Evolutionary conservation across 2,329 filamentous ascomycete species (phyloP).

Genomic region (Phialophora chinensis): DNA sequence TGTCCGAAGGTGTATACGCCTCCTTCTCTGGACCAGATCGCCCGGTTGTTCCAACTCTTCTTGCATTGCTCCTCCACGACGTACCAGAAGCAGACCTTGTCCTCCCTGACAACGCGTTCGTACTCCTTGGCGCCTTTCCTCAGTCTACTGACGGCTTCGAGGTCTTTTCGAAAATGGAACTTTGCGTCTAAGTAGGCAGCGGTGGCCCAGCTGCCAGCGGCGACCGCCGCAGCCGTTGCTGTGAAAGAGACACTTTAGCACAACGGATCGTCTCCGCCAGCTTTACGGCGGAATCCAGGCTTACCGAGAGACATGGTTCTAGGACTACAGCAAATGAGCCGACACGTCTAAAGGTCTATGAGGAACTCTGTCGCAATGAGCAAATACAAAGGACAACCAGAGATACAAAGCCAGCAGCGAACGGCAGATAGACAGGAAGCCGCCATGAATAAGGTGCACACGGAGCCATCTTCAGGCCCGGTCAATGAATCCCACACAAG

Average conservation of each 20-base stretch:
- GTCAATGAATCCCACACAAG: constrained; percentile 1
- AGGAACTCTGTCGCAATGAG: background rate
- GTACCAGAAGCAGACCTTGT: constrained; percentile 68
- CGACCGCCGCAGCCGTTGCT: constrained; percentile 40
- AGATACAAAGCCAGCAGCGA: background rate
- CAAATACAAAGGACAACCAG: background rate
- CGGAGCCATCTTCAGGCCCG: background rate
- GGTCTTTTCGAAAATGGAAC: constrained; percentile 69
- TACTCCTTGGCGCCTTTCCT: constrained; percentile 54
- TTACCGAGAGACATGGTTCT: constrained; percentile 31
- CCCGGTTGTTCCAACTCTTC: constrained; percentile 59
- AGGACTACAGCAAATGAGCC: background rate
- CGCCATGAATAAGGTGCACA: background rate
- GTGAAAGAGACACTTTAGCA: constrained; percentile 11
- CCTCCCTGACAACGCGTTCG: constrained; percentile 57
- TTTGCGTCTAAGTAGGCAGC: constrained; percentile 72
- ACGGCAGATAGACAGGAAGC: background rate
- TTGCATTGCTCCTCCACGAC: constrained; percentile 65
- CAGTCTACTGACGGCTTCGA: constrained; percentile 54
- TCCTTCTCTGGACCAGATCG: constrained; percentile 70
- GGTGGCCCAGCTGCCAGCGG: constrained; percentile 47
- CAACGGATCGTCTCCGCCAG: background rate
- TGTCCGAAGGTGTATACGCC: constrained; percentile 64
- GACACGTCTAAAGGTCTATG: background rate
- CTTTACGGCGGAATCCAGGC: background rate